A percentile compares a stretch with the other conserved stretches of the same genome.
phyloP scores from a whole-genome alignment of 2,329 filamentous ascomycete species.

The Dactylellina cionopaga region DNA sequence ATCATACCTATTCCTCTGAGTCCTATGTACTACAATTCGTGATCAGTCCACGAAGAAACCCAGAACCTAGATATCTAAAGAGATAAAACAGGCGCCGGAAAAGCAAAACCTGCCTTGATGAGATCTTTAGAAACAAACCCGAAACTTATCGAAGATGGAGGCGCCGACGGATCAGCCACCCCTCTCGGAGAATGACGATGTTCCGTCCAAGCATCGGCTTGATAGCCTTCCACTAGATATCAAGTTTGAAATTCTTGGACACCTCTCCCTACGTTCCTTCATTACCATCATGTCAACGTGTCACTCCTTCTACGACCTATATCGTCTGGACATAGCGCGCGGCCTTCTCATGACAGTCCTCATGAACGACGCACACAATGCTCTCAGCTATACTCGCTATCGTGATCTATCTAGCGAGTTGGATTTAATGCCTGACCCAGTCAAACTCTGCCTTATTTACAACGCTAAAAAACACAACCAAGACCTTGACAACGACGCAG shows the following conservation, averaged over 20 bases:
- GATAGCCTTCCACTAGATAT: neutral
- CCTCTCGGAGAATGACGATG: too few species aligned
- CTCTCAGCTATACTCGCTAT: too few species aligned
- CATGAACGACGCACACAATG: too few species aligned
- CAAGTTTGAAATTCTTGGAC: neutral
- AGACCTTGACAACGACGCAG: too few species aligned
- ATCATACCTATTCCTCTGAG: too few species aligned
- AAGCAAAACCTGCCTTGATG: neutral
- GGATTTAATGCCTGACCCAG: too few species aligned
- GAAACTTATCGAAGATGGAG: neutral
- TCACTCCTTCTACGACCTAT: neutral
- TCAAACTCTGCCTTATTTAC: too few species aligned
- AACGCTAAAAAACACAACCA: too few species aligned
- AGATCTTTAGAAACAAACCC: neutral
- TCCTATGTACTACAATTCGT: neutral
- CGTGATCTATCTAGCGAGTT: too few species aligned
- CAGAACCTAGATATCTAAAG: neutral
- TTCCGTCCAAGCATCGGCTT: neutral
- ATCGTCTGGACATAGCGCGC: too few species aligned
- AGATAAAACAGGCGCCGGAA: neutral
- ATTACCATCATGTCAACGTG: neutral
- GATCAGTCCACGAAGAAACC: neutral
- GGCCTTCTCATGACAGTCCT: too few species aligned
- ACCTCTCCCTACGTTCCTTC: neutral
- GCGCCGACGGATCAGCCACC: neutral